Percentiles rank a stretch among this genome's conserved stretches.
phyloP scores from a whole-genome alignment of 257 asterid genomes.

The Solanum chilense region DNA sequence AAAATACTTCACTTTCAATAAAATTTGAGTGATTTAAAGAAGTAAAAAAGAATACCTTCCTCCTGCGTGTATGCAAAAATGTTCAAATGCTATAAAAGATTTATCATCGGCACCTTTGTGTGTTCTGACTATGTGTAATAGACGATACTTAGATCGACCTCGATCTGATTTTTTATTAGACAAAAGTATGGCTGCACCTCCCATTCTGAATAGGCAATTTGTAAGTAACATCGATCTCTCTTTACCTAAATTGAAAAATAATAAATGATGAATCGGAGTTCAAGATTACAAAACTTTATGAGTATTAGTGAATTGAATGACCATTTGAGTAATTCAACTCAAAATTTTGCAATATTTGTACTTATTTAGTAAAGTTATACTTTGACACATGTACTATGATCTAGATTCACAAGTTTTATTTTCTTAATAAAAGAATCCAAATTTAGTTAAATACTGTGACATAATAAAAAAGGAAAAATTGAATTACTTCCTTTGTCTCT shows the following conservation, averaged over 20 bases:
- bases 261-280: neutral
- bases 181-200: slow-evolving; percentile 17
- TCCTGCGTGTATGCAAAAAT: slow-evolving; percentile 66
- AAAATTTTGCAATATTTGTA: neutral
- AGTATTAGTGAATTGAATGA: neutral
- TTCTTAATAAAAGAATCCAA: neutral
- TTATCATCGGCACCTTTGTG: slow-evolving; percentile 44
- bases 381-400: neutral
- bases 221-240: slow-evolving; percentile 21
- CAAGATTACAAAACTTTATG: neutral
- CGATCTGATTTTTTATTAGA: slow-evolving; percentile 1
- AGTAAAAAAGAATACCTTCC: slow-evolving; percentile 14
- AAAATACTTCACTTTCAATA: neutral
- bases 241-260: neutral
- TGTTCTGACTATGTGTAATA: slow-evolving; percentile 38
- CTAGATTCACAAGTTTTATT: neutral
- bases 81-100: slow-evolving; percentile 54
- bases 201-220: slow-evolving; percentile 22
- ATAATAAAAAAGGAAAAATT: neutral
- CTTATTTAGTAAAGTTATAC: neutral
- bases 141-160: slow-evolving; percentile 29
- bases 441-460: neutral
- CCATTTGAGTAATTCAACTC: neutral
- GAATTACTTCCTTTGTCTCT: too few relatives aligned
- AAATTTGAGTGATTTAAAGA: neutral